Conservation (phyloP, 148 eudicot species). For the Camellia lanceoleosa region DNA sequence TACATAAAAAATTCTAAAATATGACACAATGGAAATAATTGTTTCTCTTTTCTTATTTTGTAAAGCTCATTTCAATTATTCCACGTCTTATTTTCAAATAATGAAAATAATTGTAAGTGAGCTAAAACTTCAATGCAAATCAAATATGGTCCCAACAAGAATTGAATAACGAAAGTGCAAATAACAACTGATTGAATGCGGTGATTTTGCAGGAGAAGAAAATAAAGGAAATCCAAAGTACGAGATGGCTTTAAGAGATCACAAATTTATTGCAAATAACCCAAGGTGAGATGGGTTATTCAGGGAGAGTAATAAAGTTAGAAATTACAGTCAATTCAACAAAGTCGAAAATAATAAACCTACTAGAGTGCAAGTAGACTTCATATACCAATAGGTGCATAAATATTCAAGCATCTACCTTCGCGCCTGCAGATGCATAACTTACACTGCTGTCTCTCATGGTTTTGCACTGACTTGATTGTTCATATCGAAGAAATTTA, state of each 20-base stretch:
- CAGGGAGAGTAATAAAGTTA: not conserved
- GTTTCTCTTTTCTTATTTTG: too few relatives aligned
- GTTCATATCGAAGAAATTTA: slow-evolving; percentile 81
- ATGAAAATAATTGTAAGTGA: too few relatives aligned
- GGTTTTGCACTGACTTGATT: slow-evolving; percentile 91
- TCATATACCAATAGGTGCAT: not conserved
- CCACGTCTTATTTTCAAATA: too few relatives aligned
- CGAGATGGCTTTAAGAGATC: too few relatives aligned
- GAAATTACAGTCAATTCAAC: not conserved
- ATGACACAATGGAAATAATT: too few relatives aligned
- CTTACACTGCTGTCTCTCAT: slow-evolving; percentile 96
- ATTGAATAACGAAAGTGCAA: not conserved
- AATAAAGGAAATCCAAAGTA: not conserved
- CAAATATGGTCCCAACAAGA: too few relatives aligned
- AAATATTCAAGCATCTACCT: slow-evolving; percentile 39
- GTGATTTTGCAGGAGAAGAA: not conserved
- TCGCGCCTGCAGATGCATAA: slow-evolving; percentile 94
- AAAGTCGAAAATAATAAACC: not conserved
- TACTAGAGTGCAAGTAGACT: not conserved
- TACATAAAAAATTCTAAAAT: too few relatives aligned
- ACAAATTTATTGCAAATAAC: not conserved
- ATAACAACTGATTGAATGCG: not conserved
- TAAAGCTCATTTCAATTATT: too few relatives aligned
- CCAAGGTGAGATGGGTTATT: not conserved
- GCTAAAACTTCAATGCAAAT: too few relatives aligned